Conservation (phyloP, 2,329 filamentous ascomycete species). For the Pyrenophora teres region DNA sequence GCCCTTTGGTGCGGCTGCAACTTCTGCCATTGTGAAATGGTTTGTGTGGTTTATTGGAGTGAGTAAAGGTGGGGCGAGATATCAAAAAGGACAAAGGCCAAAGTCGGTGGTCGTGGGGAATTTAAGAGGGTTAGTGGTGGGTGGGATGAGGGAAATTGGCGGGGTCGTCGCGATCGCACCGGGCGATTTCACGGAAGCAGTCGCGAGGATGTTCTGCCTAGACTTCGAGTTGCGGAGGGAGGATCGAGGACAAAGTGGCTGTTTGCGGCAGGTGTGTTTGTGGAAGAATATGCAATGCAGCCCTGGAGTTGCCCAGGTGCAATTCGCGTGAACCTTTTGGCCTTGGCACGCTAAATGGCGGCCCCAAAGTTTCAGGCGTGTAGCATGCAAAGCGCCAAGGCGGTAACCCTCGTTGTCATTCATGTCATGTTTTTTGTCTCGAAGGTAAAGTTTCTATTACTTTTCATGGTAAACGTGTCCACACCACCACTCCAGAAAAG, state of each 20-base stretch:
- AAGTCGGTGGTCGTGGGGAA: slow-evolving; percentile 16
- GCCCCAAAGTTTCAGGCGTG: slow-evolving; percentile 20
- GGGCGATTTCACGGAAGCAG: slow-evolving; percentile 35
- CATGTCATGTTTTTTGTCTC: neutral
- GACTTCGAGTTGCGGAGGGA: slow-evolving; percentile 16
- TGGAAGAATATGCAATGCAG: slow-evolving; percentile 33
- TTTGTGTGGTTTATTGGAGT: slow-evolving; percentile 4
- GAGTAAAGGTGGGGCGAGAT: slow-evolving; percentile 2
- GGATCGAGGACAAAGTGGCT: slow-evolving; percentile 16
- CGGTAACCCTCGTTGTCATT: slow-evolving; percentile 10
- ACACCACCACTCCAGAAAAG: slow-evolving; percentile 22
- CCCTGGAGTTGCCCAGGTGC: slow-evolving; percentile 1
- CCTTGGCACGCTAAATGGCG: slow-evolving; percentile 17
- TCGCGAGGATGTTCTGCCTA: slow-evolving; percentile 26
- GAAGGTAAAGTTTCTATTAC: neutral
- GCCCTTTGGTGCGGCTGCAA: slow-evolving; percentile 45
- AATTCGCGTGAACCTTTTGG: slow-evolving; percentile 21
- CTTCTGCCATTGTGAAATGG: slow-evolving; percentile 42
- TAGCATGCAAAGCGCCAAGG: slow-evolving; percentile 14
- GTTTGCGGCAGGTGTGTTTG: slow-evolving; percentile 25
- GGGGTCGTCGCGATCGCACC: slow-evolving; percentile 40
- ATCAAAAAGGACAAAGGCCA: slow-evolving; percentile 3
- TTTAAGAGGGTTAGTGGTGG: slow-evolving; percentile 23
- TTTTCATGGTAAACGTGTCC: slow-evolving; percentile 17
- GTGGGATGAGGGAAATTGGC: slow-evolving; percentile 19